These are phyloP conservation scores for Suhomyces wounanorum DNA, from an alignment of 1,139 yeast genomes.

Conservation along the genomic window DNA sequence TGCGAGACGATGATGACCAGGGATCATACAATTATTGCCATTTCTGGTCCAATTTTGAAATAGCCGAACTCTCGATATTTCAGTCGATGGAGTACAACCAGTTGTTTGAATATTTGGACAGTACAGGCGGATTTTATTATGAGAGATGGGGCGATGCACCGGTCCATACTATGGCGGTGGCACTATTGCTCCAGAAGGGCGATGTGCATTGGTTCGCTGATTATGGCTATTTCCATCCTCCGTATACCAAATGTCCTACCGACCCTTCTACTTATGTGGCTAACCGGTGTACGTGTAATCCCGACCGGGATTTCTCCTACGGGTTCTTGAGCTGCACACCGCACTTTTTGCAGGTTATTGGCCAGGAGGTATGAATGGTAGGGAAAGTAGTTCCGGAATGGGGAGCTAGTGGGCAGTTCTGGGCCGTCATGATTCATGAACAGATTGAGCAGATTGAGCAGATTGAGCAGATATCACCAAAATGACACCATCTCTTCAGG, in stretches of 20 bases:
- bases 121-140: slow-evolving; percentile 38
- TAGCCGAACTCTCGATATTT: slow-evolving; percentile 33
- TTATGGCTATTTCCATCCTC: slow-evolving; percentile 38
- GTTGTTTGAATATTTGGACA: slow-evolving; percentile 32
- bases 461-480: no score
- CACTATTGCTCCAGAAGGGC: slow-evolving; percentile 23
- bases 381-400: no score
- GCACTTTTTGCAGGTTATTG: slow-evolving; percentile 24
- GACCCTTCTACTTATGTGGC: slow-evolving; percentile 17
- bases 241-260: slow-evolving; percentile 39
- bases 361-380: not conserved
- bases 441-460: no score
- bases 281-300: slow-evolving; percentile 35
- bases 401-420: no score
- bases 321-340: slow-evolving; percentile 34
- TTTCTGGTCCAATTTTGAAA: slow-evolving; percentile 44
- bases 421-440: no score
- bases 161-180: slow-evolving; percentile 34
- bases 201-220: slow-evolving; percentile 37
- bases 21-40: slow-evolving; percentile 40
- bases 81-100: slow-evolving; percentile 23
- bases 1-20: slow-evolving; percentile 22
- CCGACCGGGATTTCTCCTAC: slow-evolving; percentile 31
- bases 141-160: slow-evolving; percentile 51
- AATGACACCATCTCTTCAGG: no score